Conservation (phyloP, 202 grass and related monocot genomes). For the Saccharum hybrid region DNA sequence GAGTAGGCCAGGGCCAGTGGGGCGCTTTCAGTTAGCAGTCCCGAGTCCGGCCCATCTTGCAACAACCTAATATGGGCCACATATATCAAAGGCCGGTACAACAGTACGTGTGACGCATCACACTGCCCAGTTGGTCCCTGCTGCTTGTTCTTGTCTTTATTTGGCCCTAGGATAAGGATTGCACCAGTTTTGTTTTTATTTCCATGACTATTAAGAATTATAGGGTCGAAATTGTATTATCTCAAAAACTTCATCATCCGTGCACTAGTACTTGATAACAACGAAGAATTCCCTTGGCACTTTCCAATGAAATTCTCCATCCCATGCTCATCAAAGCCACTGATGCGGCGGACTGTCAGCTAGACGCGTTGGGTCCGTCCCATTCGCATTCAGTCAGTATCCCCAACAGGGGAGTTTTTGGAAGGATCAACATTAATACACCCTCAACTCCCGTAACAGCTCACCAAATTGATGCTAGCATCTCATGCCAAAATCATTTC, state of each 20-base stretch:
- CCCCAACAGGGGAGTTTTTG: conserved; percentile 9
- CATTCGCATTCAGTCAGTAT: neutral
- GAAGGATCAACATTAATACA: neutral
- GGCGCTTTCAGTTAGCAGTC: neutral
- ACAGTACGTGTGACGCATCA: neutral
- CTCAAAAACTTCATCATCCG: neutral
- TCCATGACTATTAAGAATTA: too few species aligned
- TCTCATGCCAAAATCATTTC: neutral
- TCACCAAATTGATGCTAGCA: neutral
- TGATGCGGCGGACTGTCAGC: neutral
- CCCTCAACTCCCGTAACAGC: neutral
- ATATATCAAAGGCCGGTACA: neutral
- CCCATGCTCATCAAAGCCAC: neutral
- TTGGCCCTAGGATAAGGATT: neutral
- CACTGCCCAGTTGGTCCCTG: neutral
- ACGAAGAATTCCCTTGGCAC: neutral
- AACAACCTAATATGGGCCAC: neutral
- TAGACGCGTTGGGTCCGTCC: neutral
- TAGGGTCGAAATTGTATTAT: neutral
- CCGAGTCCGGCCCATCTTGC: neutral
- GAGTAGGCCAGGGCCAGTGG: neutral
- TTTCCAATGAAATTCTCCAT: neutral
- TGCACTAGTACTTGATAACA: neutral
- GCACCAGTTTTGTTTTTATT: neutral
- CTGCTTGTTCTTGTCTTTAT: neutral